Conservation (phyloP, 345 rosid genomes). For the Acer saccharum region DNA sequence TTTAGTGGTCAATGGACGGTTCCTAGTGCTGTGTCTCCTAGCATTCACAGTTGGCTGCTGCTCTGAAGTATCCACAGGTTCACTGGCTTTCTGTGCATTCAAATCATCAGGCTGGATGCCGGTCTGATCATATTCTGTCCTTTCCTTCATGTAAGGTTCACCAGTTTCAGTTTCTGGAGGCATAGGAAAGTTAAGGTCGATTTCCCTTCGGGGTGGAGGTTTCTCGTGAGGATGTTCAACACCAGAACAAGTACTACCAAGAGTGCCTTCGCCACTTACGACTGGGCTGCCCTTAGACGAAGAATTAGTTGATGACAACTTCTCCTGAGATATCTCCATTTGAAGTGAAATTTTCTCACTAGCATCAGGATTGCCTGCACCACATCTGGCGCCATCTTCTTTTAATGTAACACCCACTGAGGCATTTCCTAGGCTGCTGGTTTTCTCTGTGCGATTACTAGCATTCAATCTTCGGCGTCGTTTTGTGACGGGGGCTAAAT, state of each 20-base stretch:
- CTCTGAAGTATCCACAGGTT: slow-evolving; percentile 15
- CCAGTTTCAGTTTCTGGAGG: slow-evolving; percentile 36
- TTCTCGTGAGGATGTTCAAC: slow-evolving; percentile 25
- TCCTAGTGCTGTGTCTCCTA: slow-evolving; percentile 59
- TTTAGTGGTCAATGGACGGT: slow-evolving; percentile 51
- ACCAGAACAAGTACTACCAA: slow-evolving; percentile 18
- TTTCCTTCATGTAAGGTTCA: slow-evolving; percentile 24
- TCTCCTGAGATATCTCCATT: slow-evolving; percentile 30
- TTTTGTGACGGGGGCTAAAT: slow-evolving; percentile 28
- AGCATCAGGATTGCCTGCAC: slow-evolving; percentile 14
- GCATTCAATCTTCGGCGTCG: slow-evolving; percentile 27
- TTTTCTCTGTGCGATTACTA: slow-evolving; percentile 22
- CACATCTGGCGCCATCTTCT: slow-evolving; percentile 25
- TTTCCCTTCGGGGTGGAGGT: slow-evolving; percentile 31
- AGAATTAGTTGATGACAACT: slow-evolving; percentile 29
- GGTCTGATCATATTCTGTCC: slow-evolving; percentile 14
- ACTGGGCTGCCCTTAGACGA: slow-evolving; percentile 29
- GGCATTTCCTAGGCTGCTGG: slow-evolving; percentile 4
- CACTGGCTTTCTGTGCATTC: background rate
- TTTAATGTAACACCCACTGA: slow-evolving; percentile 19
- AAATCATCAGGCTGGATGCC: slow-evolving; percentile 14
- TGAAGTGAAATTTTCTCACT: slow-evolving; percentile 18
- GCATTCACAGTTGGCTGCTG: slow-evolving; percentile 29
- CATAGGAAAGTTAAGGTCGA: slow-evolving; percentile 57
- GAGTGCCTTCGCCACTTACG: slow-evolving; percentile 25